Evolutionary conservation across 2,329 filamentous ascomycete species (phyloP).

Genomic region (Fusarium veterinarium): DNA sequence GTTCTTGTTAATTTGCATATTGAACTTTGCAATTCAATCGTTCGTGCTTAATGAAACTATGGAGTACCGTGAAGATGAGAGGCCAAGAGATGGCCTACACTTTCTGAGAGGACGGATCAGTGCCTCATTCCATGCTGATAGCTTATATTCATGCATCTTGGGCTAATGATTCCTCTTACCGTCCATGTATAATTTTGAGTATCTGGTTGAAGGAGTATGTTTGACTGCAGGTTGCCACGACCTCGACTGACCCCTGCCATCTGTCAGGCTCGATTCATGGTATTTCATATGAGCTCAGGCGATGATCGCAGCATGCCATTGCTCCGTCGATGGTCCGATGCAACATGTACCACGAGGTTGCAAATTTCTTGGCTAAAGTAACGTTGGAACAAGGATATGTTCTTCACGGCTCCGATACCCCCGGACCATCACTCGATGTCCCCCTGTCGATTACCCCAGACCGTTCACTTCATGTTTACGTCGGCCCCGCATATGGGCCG

Average conservation of each 20-base stretch:
- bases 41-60: not conserved
- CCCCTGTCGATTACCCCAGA: not conserved
- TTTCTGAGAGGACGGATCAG: no score
- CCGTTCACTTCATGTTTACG: not conserved
- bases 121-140: no score
- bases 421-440: not conserved
- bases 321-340: not conserved
- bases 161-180: no score
- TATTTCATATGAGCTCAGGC: not conserved
- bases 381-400: not conserved
- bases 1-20: not conserved
- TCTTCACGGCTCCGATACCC: not conserved
- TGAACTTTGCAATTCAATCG: no score
- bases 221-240: fast-evolving
- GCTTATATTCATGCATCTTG: no score
- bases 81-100: no score
- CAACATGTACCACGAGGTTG: not conserved
- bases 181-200: not conserved
- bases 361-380: not conserved
- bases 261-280: no score
- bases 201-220: not conserved
- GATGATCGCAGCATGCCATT: not conserved
- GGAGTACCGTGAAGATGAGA: not conserved
- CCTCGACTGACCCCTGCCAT: not conserved
- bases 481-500: constrained; percentile 12